A percentile compares a stretch with the other conserved stretches of the same genome.
These are phyloP conservation scores for Lichtheimia hyalospora DNA, from an alignment of 371 early-diverging fungal species.

Conservation along the genomic window DNA sequence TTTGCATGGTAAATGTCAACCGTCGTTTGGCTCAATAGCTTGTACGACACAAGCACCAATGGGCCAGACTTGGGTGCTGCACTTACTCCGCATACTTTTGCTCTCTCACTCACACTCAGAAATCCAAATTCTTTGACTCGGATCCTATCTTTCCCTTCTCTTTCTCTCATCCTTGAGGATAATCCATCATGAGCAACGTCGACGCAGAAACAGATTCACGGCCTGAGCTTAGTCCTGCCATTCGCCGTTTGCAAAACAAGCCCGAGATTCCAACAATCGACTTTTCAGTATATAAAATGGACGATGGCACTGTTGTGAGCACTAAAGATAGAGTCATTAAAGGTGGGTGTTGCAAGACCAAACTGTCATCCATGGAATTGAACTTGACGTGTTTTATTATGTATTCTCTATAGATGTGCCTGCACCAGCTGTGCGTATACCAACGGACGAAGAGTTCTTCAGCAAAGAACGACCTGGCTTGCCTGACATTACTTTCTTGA, in stretches of 20 bases:
- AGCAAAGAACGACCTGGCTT: constrained; percentile 68
- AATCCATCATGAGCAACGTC: constrained; percentile 6
- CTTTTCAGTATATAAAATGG: constrained; percentile 75
- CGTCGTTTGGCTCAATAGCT: neutral
- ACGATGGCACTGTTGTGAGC: constrained; percentile 75
- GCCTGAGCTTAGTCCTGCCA: constrained; percentile 19
- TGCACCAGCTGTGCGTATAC: constrained; percentile 51
- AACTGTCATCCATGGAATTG: neutral
- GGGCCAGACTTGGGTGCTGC: too few species aligned
- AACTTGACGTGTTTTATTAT: neutral
- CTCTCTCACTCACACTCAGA: neutral
- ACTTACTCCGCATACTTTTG: too few species aligned
- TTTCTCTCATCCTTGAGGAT: neutral
- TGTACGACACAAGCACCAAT: neutral
- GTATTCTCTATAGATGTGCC: constrained; percentile 54
- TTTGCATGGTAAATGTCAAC: too few species aligned
- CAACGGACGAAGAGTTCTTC: constrained; percentile 55
- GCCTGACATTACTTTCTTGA: constrained; percentile 81
- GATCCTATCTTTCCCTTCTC: constrained; percentile 1
- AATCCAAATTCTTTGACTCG: neutral
- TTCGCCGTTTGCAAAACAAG: constrained; percentile 21
- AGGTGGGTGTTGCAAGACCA: constrained; percentile 41
- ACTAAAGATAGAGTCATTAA: constrained; percentile 77
- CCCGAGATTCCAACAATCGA: constrained; percentile 55
- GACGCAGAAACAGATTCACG: constrained; percentile 6